Evolutionary conservation across 2,329 filamentous ascomycete genomes (phyloP), one percentile per base, ranked within the genome.

Genomic region (Zasmidium cellare): DNA sequence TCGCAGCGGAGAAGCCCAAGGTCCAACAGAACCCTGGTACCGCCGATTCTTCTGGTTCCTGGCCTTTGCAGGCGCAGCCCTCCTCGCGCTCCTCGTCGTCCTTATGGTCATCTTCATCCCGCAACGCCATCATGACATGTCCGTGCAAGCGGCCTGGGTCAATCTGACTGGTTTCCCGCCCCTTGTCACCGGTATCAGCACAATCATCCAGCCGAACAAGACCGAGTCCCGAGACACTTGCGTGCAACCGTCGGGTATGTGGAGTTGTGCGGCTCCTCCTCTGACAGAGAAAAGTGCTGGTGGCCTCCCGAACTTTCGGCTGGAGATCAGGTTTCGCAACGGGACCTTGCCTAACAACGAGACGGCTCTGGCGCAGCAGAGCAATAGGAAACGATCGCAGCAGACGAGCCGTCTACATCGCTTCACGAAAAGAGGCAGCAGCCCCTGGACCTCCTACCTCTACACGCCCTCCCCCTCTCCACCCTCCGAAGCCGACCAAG

Each of bases 91-190:
- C 1, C 67, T 78, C 28, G 60, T 75, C 51, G 65, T 72, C 2
- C 56, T 71, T 35, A 69, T 79, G 35, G 72, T 77, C 23, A 69
- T 77, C 1, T 64, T 79, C 16, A 62, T 72, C 78, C 53, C 77
- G 74, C 62, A 75, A 76, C 63, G 70, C 75, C 69, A 68, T 56
- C 44, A 67, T 76, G 68, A 66, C 65, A 55, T 58, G 79, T 71
- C 76, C 0, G 74, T 78, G 9, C 72, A 82, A 63, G 81, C 82
- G 1, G 76, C 82, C 50, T 97, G 91, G 88, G 80, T 96, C 56
- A 96, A 96, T 70, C 73, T 96, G 60, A 96, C 92, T 1, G 86
- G 87, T 51, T 96, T 90, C 65, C 92, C 92, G 18, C 88, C 92
- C 0, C 90, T 97, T 68, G 91, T 90, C 1, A 93, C 90, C 0